These are phyloP conservation scores for Galeopsis tetrahit DNA, from an alignment of 257 asterid species.

Conservation along the genomic window DNA sequence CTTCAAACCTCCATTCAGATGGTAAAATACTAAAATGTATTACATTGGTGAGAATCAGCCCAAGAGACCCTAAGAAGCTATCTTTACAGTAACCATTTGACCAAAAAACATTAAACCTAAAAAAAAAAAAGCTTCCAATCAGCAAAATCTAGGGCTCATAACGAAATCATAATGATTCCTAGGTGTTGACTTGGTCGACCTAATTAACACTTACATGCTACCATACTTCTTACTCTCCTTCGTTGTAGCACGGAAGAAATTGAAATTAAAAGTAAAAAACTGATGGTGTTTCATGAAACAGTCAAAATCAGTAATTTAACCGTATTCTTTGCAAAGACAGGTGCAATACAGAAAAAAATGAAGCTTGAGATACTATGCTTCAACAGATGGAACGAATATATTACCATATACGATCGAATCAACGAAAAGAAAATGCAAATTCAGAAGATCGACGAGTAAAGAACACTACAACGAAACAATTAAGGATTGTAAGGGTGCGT, in stretches of 20 bases:
- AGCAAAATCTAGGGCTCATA: constrained; percentile 9
- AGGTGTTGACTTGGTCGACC: constrained; percentile 40
- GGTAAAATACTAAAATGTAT: neutral
- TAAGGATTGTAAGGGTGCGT: neutral
- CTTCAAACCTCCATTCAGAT: constrained; percentile 10
- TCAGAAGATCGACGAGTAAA: constrained; percentile 6
- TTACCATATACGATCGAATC: constrained; percentile 20
- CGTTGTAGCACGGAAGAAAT: neutral
- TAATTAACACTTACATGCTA: constrained; percentile 17
- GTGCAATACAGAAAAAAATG: neutral
- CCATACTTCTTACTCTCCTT: neutral
- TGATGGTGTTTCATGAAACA: constrained; percentile 17
- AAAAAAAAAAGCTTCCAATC: neutral
- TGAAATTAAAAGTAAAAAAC: neutral
- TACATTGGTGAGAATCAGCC: neutral
- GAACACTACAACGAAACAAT: constrained; percentile 21
- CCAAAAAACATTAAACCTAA: neutral
- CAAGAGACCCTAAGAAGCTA: neutral
- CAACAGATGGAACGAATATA: constrained; percentile 8
- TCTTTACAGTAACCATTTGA: constrained; percentile 3
- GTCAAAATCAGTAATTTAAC: neutral
- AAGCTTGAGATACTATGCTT: neutral
- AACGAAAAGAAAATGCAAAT: neutral
- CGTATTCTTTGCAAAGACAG: neutral
- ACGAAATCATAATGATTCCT: constrained; percentile 1